Evolutionary conservation across 2,329 filamentous ascomycete genomes (phyloP).

Genomic region (Sporothrix luriei): DNA sequence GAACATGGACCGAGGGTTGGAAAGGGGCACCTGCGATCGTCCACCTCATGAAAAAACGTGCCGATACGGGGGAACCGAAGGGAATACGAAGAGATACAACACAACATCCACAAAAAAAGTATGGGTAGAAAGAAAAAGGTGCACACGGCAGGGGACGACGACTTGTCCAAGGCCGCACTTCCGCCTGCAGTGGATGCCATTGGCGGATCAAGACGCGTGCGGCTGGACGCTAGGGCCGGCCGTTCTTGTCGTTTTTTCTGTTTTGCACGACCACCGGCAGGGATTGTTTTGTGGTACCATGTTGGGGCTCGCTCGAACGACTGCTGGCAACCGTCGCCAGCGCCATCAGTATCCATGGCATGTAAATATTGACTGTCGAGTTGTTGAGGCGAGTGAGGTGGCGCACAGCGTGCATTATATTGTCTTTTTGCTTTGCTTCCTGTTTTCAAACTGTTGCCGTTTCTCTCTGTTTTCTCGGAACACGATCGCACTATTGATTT

Average conservation of each 20-base stretch:
- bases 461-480: neutral
- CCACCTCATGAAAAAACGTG: neutral
- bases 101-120: neutral
- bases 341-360: neutral
- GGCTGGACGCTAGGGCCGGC: slow-evolving; percentile 7
- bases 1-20: neutral
- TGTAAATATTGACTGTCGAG: slow-evolving; percentile 5
- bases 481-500: neutral
- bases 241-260: neutral
- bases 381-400: neutral
- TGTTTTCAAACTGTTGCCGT: neutral
- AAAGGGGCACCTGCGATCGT: neutral
- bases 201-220: neutral
- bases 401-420: neutral
- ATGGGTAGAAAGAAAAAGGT: neutral
- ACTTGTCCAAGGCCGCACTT: neutral
- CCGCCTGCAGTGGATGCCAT: neutral
- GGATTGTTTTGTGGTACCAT: neutral
- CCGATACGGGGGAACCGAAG: neutral
- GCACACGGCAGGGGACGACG: no score
- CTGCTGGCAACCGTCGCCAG: no score
- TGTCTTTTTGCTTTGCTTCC: neutral
- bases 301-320: neutral
- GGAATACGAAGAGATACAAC: no score
- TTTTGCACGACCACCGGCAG: no score